Percentiles rank a stretch among this genome's conserved stretches.
phyloP scores from a whole-genome alignment of 345 rosid genomes.

The Clausena lansium region DNA sequence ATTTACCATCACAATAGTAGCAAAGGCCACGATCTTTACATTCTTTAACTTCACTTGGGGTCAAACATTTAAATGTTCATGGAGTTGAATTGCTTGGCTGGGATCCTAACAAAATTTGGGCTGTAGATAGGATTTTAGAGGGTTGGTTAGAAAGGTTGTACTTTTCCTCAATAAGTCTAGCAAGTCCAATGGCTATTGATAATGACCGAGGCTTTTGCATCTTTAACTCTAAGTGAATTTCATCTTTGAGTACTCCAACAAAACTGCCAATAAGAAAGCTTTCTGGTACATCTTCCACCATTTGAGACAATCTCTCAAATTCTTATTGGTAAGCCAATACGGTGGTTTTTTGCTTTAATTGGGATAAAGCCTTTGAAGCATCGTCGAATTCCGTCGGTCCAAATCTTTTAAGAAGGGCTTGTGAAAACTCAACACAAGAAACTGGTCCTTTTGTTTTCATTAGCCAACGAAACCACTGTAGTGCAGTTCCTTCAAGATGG shows the following conservation, averaged over 20 bases:
- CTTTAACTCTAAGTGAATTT: no score
- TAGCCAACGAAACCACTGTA: neutral
- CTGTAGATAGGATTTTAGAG: neutral
- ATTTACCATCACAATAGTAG: neutral
- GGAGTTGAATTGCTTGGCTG: neutral
- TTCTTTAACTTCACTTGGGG: neutral
- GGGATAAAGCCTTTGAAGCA: neutral
- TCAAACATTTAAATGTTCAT: neutral
- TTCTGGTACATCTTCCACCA: no score
- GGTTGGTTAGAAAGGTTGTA: neutral
- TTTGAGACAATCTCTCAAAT: no score
- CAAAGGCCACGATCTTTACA: neutral
- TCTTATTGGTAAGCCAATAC: no score
- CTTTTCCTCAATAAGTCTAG: neutral
- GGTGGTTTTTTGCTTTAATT: neutral
- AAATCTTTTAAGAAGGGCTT: neutral
- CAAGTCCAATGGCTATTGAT: neutral
- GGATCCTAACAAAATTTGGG: no score
- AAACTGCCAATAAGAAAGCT: no score
- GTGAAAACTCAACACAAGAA: neutral
- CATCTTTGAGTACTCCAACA: no score
- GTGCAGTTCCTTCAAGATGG: neutral
- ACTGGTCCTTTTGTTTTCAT: neutral
- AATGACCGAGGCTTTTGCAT: neutral
- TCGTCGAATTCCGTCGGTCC: no score